Base-by-base conservation (phyloP, 1,139 yeast species). In the Geotrichum cucujoidarum region DNA sequence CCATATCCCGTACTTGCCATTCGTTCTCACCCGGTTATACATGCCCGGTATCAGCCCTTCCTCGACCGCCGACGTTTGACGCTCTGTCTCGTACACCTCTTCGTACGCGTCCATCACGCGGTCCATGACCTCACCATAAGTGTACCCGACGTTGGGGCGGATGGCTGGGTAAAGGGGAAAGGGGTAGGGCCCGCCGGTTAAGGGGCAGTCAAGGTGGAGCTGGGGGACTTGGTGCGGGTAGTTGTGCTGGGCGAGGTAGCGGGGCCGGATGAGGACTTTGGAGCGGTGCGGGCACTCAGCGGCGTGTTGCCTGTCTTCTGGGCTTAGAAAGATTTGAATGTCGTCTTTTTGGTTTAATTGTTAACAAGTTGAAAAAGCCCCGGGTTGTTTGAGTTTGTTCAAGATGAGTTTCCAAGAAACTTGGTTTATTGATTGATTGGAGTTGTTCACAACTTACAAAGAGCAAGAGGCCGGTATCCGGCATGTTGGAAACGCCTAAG, bases 1-100 rank as follows among this genome's bases (percentile, higher is more conserved):
- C 33, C 40, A 48, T 11, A 48, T 31, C 5, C 50, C 50, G 10
- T 48, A 48, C 16, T 43, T 48, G 14, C 50, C 50, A 27, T 48
- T 40, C 1, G 50, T 48, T 4, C 48, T 40, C 21, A 39, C 40
- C 22, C 50, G n/a, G 7, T 48, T 48, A 2, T 43, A 37, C 48
- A 44, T 48, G 2, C 50, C 50, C 2, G 50, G 50, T 18, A 48
- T 39, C 17, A 31, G 20, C 3, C 36, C 48, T 1, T 40, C 41
- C 11, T 29, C 25, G 13, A 39, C 16, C n/a, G 50, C 14, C 6
- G 35, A 35, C n/a, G 48, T 43, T 5, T 33, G 41, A 6, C 39
- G 45, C 18, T 48, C 50, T 8, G 30, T 43, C 10, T 14, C 30
- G 14, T 48, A 48, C 20, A 43, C 14, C 39, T 36, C 42, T 13